Conservation (phyloP, 1,139 yeast genomes). For the Candida freyschussii region DNA sequence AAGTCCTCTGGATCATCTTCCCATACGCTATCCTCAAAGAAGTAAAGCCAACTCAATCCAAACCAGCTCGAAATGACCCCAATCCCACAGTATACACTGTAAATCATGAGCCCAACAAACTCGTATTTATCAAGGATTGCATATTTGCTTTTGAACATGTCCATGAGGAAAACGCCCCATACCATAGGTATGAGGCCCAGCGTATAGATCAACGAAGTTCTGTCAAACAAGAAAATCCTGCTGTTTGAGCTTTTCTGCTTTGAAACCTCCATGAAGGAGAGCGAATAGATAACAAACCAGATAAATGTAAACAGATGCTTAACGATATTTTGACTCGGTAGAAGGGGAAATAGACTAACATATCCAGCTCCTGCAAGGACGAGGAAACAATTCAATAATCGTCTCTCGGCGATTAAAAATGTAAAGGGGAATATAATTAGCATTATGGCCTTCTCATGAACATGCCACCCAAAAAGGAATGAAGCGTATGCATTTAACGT, state of each 20-base stretch:
- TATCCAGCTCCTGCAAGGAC: slow-evolving; percentile 75
- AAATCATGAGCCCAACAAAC: slow-evolving; percentile 73
- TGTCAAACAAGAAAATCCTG: slow-evolving; percentile 61
- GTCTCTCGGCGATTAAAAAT: slow-evolving; percentile 68
- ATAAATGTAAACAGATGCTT: slow-evolving; percentile 75
- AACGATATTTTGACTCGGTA: slow-evolving; percentile 69
- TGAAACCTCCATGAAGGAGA: slow-evolving; percentile 65
- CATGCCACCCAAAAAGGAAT: slow-evolving; percentile 97
- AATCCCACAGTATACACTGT: slow-evolving; percentile 79
- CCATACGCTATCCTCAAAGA: slow-evolving; percentile 71
- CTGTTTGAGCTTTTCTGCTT: slow-evolving; percentile 39
- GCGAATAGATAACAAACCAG: slow-evolving; percentile 78
- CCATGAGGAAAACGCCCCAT: slow-evolving; percentile 47
- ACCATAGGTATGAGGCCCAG: slow-evolving; percentile 67
- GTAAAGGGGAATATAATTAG: slow-evolving; percentile 86
- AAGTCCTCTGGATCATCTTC: slow-evolving; percentile 22
- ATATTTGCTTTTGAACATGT: slow-evolving; percentile 50
- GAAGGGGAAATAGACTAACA: slow-evolving; percentile 81
- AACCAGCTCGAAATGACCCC: slow-evolving; percentile 89
- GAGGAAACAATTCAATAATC: slow-evolving; percentile 64
- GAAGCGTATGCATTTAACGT: slow-evolving; percentile 90
- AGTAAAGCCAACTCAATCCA: slow-evolving; percentile 83
- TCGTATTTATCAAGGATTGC: slow-evolving; percentile 50
- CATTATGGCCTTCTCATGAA: slow-evolving; percentile 93
- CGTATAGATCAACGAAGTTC: slow-evolving; percentile 64